These are phyloP conservation scores for Dispira parvispora DNA, from an alignment of 192 early-diverging fungal species.

Conservation along the genomic window DNA sequence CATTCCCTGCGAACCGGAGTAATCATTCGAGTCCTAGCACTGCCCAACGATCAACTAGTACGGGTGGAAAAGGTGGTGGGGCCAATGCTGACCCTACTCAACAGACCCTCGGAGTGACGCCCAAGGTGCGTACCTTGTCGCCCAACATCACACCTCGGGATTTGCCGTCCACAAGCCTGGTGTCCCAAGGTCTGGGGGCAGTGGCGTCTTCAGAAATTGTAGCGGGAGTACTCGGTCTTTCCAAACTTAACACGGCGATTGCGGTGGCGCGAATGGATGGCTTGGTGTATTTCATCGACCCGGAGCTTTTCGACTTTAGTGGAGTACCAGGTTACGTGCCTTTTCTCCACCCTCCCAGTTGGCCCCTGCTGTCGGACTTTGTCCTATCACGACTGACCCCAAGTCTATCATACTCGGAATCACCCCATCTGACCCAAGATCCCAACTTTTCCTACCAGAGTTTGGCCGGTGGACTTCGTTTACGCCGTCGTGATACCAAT, in stretches of 20 bases:
- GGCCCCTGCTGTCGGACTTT: constrained; percentile 1
- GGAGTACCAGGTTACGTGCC: constrained; percentile 4
- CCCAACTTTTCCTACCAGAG: not conserved
- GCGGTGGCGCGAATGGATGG: constrained; percentile 10
- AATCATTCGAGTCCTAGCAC: too few species aligned
- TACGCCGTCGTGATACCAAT: not conserved
- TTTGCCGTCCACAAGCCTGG: not conserved
- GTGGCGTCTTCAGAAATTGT: not conserved
- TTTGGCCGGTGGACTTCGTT: not conserved
- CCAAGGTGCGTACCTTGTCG: too few species aligned
- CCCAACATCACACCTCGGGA: too few species aligned
- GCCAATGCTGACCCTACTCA: not conserved
- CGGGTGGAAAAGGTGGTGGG: not conserved
- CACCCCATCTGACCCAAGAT: not conserved
- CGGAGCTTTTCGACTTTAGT: constrained; percentile 1
- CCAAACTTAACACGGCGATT: not conserved
- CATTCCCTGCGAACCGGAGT: too few species aligned
- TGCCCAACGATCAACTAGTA: too few species aligned
- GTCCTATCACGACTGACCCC: too few species aligned
- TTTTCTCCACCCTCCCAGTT: not conserved
- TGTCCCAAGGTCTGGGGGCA: not conserved
- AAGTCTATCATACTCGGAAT: too few species aligned
- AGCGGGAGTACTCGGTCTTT: not conserved
- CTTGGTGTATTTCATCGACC: constrained; percentile 3
- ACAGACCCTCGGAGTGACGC: not conserved